Conservation (phyloP, 2,329 filamentous ascomycete genomes). For the Ceratocystis lukuohia region DNA sequence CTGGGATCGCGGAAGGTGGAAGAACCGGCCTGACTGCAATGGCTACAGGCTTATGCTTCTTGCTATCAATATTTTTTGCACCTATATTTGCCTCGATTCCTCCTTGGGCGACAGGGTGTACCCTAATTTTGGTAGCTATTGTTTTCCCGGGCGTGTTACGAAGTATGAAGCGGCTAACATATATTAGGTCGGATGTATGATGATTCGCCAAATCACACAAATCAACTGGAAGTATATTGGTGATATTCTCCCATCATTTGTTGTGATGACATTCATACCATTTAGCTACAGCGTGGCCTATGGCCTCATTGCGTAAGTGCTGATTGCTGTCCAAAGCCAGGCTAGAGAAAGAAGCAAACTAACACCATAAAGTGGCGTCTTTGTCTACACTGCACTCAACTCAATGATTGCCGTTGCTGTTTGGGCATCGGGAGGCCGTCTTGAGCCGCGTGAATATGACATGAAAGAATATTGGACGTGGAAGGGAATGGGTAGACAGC, state of each 20-base stretch:
- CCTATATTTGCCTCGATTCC: slow-evolving; percentile 84
- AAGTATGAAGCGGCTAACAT: neutral
- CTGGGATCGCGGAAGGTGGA: slow-evolving; percentile 77
- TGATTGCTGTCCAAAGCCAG: neutral
- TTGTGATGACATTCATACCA: slow-evolving; percentile 62
- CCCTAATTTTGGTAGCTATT: slow-evolving; percentile 47
- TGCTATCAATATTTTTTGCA: slow-evolving; percentile 78
- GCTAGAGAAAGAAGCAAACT: neutral
- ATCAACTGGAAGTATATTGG: slow-evolving; percentile 69
- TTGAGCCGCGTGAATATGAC: slow-evolving; percentile 40
- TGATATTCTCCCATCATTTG: slow-evolving; percentile 61
- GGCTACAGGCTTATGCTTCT: slow-evolving; percentile 66
- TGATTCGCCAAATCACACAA: slow-evolving; percentile 60
- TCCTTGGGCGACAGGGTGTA: slow-evolving; percentile 71
- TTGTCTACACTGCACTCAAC: slow-evolving; percentile 41
- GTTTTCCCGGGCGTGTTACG: neutral
- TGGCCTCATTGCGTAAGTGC: slow-evolving; percentile 54
- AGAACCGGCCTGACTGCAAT: slow-evolving; percentile 75
- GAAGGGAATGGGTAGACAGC: slow-evolving; percentile 35
- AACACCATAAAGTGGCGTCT: slow-evolving; percentile 32
- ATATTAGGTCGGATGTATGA: slow-evolving; percentile 54
- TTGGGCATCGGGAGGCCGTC: slow-evolving; percentile 30
- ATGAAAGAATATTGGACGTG: slow-evolving; percentile 44
- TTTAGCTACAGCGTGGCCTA: slow-evolving; percentile 71
- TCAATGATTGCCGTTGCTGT: slow-evolving; percentile 35